A percentile compares a stretch with the other conserved stretches of the same genome.
Conservation (phyloP, 108 stramenopile genomes). For the Discostella stelligeroides region DNA sequence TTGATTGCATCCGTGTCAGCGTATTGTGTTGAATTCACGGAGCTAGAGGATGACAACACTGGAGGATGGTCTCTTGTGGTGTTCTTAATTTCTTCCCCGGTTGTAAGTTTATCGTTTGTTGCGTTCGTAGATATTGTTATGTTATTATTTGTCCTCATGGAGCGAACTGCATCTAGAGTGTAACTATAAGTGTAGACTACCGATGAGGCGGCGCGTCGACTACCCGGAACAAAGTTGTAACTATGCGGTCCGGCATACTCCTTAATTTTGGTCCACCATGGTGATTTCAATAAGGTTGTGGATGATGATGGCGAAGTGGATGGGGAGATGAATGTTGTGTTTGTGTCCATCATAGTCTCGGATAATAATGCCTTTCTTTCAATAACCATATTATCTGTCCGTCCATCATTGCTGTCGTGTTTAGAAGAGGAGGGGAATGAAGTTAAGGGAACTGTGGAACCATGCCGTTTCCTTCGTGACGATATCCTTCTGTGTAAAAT, state of each 20-base stretch:
- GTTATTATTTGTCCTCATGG: not conserved
- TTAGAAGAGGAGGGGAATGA: not conserved
- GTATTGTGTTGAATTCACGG: not conserved
- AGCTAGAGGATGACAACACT: no score
- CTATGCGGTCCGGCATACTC: conserved; percentile 34
- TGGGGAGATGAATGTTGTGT: no score
- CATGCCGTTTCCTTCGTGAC: not conserved
- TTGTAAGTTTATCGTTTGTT: no score
- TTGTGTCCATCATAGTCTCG: no score
- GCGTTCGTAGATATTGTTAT: not conserved
- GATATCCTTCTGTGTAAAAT: no score
- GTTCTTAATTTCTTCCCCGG: no score
- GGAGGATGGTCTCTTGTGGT: no score
- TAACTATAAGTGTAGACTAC: conserved; percentile 12
- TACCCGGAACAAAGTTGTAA: conserved; percentile 41
- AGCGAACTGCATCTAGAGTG: not conserved
- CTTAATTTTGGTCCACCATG: conserved; percentile 35
- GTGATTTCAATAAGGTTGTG: conserved; percentile 14
- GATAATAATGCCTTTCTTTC: no score
- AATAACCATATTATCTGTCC: not conserved
- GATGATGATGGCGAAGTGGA: not conserved
- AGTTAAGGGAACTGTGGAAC: not conserved
- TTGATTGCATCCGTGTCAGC: not conserved
- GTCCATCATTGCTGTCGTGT: not conserved
- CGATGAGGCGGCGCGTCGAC: conserved; percentile 39